A percentile compares a stretch with the other conserved stretches of the same genome.
phyloP scores from a whole-genome alignment of 345 rosid species.

The Pistacia atlantica region DNA sequence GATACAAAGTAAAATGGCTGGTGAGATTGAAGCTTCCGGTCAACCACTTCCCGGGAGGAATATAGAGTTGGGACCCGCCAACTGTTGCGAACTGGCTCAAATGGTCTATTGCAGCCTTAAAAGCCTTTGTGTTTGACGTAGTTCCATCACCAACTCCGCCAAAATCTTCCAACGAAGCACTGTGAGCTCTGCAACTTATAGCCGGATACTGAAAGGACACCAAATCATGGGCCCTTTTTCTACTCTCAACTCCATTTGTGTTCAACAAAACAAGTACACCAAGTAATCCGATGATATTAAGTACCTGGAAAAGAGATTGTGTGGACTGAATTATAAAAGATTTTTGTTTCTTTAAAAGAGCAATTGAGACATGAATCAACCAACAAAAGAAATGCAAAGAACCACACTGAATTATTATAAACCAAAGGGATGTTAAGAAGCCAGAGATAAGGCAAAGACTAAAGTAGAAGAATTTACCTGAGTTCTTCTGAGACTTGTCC shows the following conservation, averaged over 20 bases:
- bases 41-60: conserved; percentile 89
- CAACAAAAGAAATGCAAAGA: not conserved
- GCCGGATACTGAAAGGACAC: conserved; percentile 49
- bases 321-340: not conserved
- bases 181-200: conserved; percentile 68
- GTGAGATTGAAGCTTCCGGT: conserved; percentile 92
- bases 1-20: conserved; percentile 83
- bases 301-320: conserved; percentile 23
- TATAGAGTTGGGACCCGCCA: conserved; percentile 76
- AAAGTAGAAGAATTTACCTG: conserved; percentile 16
- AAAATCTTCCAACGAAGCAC: conserved; percentile 70
- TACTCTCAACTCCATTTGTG: conserved; percentile 38
- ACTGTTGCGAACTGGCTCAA: conserved; percentile 51
- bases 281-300: conserved; percentile 11
- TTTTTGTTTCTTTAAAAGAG: too few species aligned
- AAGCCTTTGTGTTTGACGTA: conserved; percentile 75
- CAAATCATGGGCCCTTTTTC: conserved; percentile 12
- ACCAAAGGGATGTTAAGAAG: too few species aligned
- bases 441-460: not conserved
- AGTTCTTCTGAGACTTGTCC: conserved; percentile 13
- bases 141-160: conserved; percentile 88
- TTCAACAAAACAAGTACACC: conserved; percentile 27
- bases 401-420: too few species aligned
- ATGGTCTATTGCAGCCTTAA: conserved; percentile 59
- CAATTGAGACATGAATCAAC: too few species aligned